Base-by-base conservation (phyloP, 768 basidiomycete genomes). In the Mycena polygramma region DNA sequence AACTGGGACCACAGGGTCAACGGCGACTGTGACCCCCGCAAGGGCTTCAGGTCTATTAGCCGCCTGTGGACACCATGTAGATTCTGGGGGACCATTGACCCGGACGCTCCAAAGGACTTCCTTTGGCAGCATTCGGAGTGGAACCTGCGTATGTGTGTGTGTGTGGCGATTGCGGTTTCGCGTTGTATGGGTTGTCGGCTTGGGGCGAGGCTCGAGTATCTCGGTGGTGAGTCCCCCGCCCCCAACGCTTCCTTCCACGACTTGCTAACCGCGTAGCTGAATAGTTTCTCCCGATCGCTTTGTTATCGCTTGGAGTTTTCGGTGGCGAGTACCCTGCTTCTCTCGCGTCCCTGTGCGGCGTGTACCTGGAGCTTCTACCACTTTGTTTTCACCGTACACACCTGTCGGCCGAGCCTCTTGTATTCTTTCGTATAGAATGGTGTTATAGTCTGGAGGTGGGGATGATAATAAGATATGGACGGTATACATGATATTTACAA, bases 221-320 rank as follows among this genome's bases (percentile, higher is more conserved):
- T 58, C 24, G 48, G 58, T 60, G 45, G 58, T 48, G 58, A 60
- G 58, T 49, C 46, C 59, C 59, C 36, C 45, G 35, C 36, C 59
- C 49, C 20, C 15, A 1, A 19, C 15, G 30, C 6, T n/a, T 49
- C 2, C 20, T 49, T 51, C 43, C 46, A 61, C 46, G 59, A 49
- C 59, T 63, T 63, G 61, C 61, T 41, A 63, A 63, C 49, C 61
- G 61, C 61, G 61, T 63, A 13, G 61, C 61, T 63, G 61, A 24
- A 20, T 14, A 63, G 61, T 30, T 63, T 53, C n/a, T 13, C 61
- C 17, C 22, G 17, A 54, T 54, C 30, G 53, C 30, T 30, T 39
- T 30, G 61, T 46, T 51, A 6, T 49, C 39, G 24, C 26, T 7
- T 7, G 13, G 24, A n/a, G n/a, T 19, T 48, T 17, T 20, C 36